These are phyloP conservation scores for Gyromitra esculenta DNA, from an alignment of 2,329 filamentous ascomycete genomes.

Conservation along the genomic window DNA sequence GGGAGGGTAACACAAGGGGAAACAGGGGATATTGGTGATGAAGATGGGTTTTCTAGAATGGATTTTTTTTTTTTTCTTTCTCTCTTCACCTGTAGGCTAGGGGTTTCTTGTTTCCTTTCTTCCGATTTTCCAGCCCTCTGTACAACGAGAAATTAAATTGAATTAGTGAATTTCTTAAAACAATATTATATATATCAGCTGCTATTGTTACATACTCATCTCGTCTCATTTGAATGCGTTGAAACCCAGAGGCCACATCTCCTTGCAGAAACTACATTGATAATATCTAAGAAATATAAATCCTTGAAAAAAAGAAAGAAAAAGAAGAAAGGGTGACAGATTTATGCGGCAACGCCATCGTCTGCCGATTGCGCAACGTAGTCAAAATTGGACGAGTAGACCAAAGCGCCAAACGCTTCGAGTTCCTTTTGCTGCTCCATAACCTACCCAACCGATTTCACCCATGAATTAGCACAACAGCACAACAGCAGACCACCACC, in stretches of 20 bases:
- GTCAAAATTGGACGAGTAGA: conserved; percentile 84
- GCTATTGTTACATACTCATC: conserved; percentile 18
- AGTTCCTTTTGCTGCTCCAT: conserved; percentile 81
- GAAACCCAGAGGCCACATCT: conserved; percentile 37
- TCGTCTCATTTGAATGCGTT: conserved; percentile 11
- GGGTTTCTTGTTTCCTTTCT: conserved; percentile 35
- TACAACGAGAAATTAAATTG: conserved; percentile 45
- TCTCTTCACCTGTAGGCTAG: conserved; percentile 41
- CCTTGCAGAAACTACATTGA: conserved; percentile 24
- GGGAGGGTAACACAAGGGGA: background rate
- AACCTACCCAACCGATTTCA: conserved; percentile 67
- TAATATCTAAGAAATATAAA: conserved; percentile 26
- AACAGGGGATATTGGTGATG: conserved; percentile 45
- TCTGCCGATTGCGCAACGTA: conserved; percentile 61
- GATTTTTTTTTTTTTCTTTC: conserved; percentile 43
- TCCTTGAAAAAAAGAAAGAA: conserved; percentile 15
- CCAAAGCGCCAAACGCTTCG: conserved; percentile 84
- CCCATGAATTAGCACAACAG: conserved; percentile 57
- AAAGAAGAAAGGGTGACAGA: conserved; percentile 27
- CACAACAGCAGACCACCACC: conserved; percentile 28
- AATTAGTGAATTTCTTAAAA: conserved; percentile 35
- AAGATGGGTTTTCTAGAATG: conserved; percentile 44
- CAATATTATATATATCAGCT: conserved; percentile 11
- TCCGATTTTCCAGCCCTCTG: conserved; percentile 28
- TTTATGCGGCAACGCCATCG: conserved; percentile 40